Conservation (phyloP, 169 alveolate species). For the Theileria sp. region DNA sequence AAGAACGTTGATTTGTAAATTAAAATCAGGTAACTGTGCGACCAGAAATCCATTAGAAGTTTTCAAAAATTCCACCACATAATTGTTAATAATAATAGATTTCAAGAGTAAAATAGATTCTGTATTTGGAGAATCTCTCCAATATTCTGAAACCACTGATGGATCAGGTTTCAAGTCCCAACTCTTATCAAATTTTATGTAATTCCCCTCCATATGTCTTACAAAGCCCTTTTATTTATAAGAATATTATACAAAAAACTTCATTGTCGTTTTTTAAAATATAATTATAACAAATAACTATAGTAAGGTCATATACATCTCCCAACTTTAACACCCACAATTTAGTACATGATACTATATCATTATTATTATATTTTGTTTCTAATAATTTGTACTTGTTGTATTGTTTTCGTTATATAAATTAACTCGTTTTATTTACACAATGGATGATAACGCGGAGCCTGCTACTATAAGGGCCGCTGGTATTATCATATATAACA, state of each 20-base stretch:
- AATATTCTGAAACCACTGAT: conserved; percentile 21
- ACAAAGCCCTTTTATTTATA: neutral
- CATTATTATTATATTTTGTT: neutral
- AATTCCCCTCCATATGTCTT: conserved; percentile 40
- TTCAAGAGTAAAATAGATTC: conserved; percentile 36
- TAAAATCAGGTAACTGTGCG: conserved; percentile 50
- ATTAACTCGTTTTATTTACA: neutral
- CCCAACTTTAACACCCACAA: neutral
- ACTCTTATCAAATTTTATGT: conserved; percentile 36
- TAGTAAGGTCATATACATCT: neutral
- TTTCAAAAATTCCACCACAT: conserved; percentile 29
- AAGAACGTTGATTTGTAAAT: conserved; percentile 41
- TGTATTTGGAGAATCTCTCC: conserved; percentile 37
- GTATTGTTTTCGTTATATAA: neutral
- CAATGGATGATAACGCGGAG: neutral
- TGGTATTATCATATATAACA: conserved; percentile 53
- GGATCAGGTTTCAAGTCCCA: conserved; percentile 46
- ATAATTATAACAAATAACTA: neutral
- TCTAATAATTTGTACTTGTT: neutral
- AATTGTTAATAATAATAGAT: neutral
- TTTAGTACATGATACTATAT: too few relatives aligned
- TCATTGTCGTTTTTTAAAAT: neutral
- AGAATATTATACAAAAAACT: neutral
- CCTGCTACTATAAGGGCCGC: conserved; percentile 44
- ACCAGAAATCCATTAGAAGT: conserved; percentile 42